These are phyloP conservation scores for Arachnopeziza araneosa DNA, from an alignment of 2,329 filamentous ascomycete species.

Conservation along the genomic window DNA sequence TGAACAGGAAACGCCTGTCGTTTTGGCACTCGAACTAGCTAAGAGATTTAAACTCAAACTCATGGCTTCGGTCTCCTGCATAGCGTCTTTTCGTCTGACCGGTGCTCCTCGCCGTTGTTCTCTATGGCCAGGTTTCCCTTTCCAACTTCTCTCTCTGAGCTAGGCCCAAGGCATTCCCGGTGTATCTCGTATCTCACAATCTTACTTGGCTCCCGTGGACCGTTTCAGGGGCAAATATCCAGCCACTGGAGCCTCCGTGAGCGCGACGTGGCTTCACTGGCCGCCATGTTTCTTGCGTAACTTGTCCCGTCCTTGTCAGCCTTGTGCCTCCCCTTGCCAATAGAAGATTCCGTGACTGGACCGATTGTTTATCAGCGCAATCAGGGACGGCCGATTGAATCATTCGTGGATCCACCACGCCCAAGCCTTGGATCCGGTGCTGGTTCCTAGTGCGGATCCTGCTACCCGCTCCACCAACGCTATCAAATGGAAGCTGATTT, in stretches of 20 bases:
- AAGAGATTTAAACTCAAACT: background rate
- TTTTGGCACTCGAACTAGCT: background rate
- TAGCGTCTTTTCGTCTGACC: background rate
- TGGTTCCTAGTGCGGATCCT: conserved; percentile 10
- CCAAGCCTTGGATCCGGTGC: background rate
- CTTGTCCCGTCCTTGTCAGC: background rate
- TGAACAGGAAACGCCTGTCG: background rate
- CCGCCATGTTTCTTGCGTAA: conserved; percentile 13
- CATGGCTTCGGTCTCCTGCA: background rate
- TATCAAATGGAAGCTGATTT: background rate
- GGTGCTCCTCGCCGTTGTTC: background rate
- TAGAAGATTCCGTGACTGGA: background rate
- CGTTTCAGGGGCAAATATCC: conserved; percentile 11
- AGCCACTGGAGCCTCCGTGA: conserved; percentile 8
- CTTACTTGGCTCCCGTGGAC: conserved; percentile 4
- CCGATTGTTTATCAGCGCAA: conserved; percentile 14
- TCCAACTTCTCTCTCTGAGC: background rate
- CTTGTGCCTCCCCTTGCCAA: background rate
- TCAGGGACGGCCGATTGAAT: conserved; percentile 12
- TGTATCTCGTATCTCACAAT: conserved; percentile 13
- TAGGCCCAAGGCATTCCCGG: background rate
- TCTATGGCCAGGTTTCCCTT: background rate
- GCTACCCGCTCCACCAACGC: conserved; percentile 1
- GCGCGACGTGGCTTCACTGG: conserved; percentile 11
- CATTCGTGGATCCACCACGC: conserved; percentile 4